A percentile compares a stretch with the other conserved stretches of the same genome.
phyloP scores from a whole-genome alignment of 352 stramenopile genomes.

The Globisporangium ultimum region DNA sequence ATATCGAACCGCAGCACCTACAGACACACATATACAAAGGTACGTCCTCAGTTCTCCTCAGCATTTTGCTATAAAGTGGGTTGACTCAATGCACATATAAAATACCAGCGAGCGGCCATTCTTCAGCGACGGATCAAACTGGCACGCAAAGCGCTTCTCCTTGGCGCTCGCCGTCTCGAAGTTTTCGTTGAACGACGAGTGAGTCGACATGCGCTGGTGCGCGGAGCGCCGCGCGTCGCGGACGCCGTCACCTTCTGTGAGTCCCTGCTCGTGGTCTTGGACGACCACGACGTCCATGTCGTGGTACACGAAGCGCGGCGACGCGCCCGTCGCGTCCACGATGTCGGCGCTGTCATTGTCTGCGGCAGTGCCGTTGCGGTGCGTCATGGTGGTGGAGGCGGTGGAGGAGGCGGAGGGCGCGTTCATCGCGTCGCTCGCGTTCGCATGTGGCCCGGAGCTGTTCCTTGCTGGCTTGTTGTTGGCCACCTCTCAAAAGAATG shows the following conservation, averaged over 20 bases:
- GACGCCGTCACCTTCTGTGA: not conserved
- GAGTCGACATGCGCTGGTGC: not conserved
- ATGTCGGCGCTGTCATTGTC: not conserved
- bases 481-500: not conserved
- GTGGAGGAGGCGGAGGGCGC: not conserved
- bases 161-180: not conserved
- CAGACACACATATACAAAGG: not conserved
- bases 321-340: not conserved
- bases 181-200: not conserved
- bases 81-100: too few species aligned
- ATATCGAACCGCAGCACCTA: slow-evolving; percentile 40
- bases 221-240: not conserved
- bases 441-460: not conserved
- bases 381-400: not conserved
- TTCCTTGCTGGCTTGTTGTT: not conserved
- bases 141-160: slow-evolving; percentile 24
- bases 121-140: slow-evolving; percentile 39
- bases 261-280: not conserved
- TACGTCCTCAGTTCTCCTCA: too few species aligned
- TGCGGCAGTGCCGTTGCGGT: not conserved
- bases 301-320: not conserved
- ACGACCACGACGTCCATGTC: not conserved
- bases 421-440: not conserved
- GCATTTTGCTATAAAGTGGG: too few species aligned
- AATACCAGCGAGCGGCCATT: slow-evolving; percentile 28